Evolutionary conservation across 2,329 filamentous ascomycete species (phyloP).

Genomic region (Alternaria hordeiaustralica): DNA sequence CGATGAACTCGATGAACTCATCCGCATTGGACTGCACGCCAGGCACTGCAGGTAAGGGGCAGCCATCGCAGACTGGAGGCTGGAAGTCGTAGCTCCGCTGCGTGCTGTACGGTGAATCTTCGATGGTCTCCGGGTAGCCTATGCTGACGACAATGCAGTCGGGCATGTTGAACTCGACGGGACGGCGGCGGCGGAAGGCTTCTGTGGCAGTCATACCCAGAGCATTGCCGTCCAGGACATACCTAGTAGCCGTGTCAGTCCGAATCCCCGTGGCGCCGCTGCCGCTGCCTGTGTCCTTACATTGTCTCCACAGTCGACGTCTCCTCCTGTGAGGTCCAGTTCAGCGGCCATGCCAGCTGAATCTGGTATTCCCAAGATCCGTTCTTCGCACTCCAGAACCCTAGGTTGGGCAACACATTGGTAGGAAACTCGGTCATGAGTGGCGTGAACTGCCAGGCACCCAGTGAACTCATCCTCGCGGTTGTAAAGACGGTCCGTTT

Average conservation of each 20-base stretch:
- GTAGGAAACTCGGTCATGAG: slow-evolving; percentile 31
- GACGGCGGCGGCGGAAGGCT: slow-evolving; percentile 36
- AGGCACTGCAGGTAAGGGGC: slow-evolving; percentile 29
- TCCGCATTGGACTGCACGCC: slow-evolving; percentile 54
- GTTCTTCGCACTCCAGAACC: slow-evolving; percentile 40
- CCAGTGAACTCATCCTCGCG: slow-evolving; percentile 24
- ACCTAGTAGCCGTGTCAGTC: slow-evolving; percentile 26
- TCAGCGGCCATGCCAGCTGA: slow-evolving; percentile 42
- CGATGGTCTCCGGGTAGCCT: slow-evolving; percentile 37
- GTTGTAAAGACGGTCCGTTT: not conserved
- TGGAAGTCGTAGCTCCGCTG: slow-evolving; percentile 38
- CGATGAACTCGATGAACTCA: slow-evolving; percentile 54
- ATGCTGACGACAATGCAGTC: slow-evolving; percentile 43
- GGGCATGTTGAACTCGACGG: slow-evolving; percentile 39
- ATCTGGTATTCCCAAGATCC: slow-evolving; percentile 45
- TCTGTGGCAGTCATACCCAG: slow-evolving; percentile 37
- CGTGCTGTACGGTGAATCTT: slow-evolving; percentile 39
- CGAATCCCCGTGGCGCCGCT: not conserved
- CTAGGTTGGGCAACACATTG: slow-evolving; percentile 37
- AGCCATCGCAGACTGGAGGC: slow-evolving; percentile 38
- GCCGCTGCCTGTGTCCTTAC: slow-evolving; percentile 21
- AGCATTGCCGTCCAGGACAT: slow-evolving; percentile 44
- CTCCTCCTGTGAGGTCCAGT: slow-evolving; percentile 37
- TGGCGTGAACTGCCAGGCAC: slow-evolving; percentile 39
- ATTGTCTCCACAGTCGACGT: slow-evolving; percentile 37